Evolutionary conservation across 345 rosid species (phyloP).

Genomic region (Gossypium sturtianum): DNA sequence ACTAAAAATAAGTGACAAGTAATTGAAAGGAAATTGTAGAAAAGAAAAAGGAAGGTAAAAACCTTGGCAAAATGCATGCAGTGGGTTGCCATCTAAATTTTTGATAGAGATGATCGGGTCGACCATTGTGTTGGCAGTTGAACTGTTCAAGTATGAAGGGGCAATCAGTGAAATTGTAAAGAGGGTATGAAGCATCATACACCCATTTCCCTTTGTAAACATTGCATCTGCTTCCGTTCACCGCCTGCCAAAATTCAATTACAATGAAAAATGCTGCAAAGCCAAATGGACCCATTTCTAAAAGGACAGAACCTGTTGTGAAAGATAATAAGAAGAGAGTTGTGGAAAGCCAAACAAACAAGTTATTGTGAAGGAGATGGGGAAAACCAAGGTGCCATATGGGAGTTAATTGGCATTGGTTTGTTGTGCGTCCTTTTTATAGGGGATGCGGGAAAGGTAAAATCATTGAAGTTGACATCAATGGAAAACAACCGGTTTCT

Average conservation of each 20-base stretch:
- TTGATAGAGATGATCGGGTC: slow-evolving; percentile 51
- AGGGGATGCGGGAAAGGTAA: neutral
- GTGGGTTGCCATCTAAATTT: slow-evolving; percentile 61
- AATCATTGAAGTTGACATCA: neutral
- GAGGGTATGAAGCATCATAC: slow-evolving; percentile 33
- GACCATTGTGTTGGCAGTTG: slow-evolving; percentile 48
- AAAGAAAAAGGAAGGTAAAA: neutral
- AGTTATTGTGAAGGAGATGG: neutral
- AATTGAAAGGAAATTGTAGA: too few species aligned
- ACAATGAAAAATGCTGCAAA: neutral
- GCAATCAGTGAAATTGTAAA: slow-evolving; percentile 37
- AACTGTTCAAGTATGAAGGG: slow-evolving; percentile 44
- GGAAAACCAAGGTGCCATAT: neutral
- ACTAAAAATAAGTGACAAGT: too few species aligned
- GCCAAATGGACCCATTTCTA: neutral
- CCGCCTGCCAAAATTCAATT: neutral
- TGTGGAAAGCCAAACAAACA: neutral
- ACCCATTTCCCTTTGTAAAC: slow-evolving; percentile 53
- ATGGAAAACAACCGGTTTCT: too few species aligned
- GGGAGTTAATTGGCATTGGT: neutral
- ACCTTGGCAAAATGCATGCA: slow-evolving; percentile 54
- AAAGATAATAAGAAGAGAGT: neutral
- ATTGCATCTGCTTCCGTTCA: neutral
- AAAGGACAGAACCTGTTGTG: neutral
- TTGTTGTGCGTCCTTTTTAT: neutral